Evolutionary conservation across 441 rosid genomes (phyloP), one percentile per base, ranked within the genome.

Genomic region (Pelargonium myrrhifolium): DNA sequence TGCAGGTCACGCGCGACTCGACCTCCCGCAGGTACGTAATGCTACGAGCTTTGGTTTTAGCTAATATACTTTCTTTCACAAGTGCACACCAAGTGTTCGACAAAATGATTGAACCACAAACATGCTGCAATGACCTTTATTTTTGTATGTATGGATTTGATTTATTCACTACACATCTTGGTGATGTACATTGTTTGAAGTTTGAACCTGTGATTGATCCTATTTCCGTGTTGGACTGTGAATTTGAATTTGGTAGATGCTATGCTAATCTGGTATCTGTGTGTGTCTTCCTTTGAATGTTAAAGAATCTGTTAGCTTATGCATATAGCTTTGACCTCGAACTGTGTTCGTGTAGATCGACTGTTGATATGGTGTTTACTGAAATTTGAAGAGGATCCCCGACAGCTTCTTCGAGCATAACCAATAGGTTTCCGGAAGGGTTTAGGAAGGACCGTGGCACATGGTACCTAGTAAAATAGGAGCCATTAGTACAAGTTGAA

Each of bases 371-470:
- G 12, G 87, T 80, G 72, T 80, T 69, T 73, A 92, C 68, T 0
- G 92, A 68, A 14, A 86, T 82, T 0, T 76, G 74, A 22, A 81
- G 78, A 71, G 96, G 97, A 68, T 90, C 80, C 8, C 98, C 92
- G 21, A 80, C 79, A 14, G 74, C 78, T 68, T 90, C 98, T 73
- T 90, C 98, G 1, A 87, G 35, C 28, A 90, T 45, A 61, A 92
- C 78, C 53, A 92, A 66, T 0, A 84, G 64, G 68, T 90, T 92
- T 15, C 68, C 82, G 2, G 43, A 20, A 26, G 67, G 65, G 49
- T 87, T 81, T 15, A 89, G 75, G 66, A 86, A 88, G 2, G 78
- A 72, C 60, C 87, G 78, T 40, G 98, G 98, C 35, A 92, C 72
- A 65, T 92, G 87, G 65, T 86, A 88, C 87, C 95, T 87, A 53